A percentile compares a stretch with the other conserved stretches of the same genome.
These are phyloP conservation scores for Exophiala sp. DNA, from an alignment of 2,329 filamentous ascomycete species.

Conservation along the genomic window DNA sequence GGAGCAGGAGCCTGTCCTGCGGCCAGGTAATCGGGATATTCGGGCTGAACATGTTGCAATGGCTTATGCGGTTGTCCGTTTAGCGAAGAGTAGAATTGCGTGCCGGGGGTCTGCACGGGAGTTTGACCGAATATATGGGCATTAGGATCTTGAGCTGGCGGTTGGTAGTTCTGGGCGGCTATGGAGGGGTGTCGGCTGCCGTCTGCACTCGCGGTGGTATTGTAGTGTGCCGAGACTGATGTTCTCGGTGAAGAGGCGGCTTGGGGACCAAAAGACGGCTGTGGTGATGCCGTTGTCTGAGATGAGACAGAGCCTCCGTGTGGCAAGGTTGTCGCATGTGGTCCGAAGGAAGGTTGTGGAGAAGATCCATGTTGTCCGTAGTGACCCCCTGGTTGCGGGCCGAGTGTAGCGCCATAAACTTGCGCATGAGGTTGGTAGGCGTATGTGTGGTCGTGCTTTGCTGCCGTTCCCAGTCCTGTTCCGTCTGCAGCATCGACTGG, in stretches of 20 bases:
- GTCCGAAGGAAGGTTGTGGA: constrained; percentile 12
- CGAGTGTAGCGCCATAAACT: constrained; percentile 26
- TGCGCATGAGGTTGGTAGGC: constrained; percentile 22
- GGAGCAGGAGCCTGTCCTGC: constrained; percentile 23
- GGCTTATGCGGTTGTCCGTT: constrained; percentile 28
- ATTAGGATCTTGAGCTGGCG: constrained; percentile 17
- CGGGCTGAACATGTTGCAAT: constrained; percentile 32
- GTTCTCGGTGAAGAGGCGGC: constrained; percentile 18
- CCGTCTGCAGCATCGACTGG: constrained; percentile 50
- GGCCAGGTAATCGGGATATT: constrained; percentile 33
- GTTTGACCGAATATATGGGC: constrained; percentile 18
- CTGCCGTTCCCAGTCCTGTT: constrained; percentile 42
- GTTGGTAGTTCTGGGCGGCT: constrained; percentile 21
- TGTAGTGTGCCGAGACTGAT: constrained; percentile 17
- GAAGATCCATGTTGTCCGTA: constrained; percentile 21
- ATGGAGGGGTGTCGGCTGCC: constrained; percentile 9
- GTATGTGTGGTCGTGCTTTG: constrained; percentile 37
- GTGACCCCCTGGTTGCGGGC: constrained; percentile 8
- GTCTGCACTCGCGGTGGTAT: constrained; percentile 13
- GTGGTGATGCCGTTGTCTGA: background rate
- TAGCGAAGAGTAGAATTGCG: constrained; percentile 30
- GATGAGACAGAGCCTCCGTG: background rate
- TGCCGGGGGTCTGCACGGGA: constrained; percentile 28
- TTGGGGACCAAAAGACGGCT: constrained; percentile 23
- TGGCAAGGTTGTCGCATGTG: constrained; percentile 8